A percentile compares a stretch with the other conserved stretches of the same genome.
phyloP scores from a whole-genome alignment of 1,284 basidiomycete species.

The Mixia osmundae region DNA sequence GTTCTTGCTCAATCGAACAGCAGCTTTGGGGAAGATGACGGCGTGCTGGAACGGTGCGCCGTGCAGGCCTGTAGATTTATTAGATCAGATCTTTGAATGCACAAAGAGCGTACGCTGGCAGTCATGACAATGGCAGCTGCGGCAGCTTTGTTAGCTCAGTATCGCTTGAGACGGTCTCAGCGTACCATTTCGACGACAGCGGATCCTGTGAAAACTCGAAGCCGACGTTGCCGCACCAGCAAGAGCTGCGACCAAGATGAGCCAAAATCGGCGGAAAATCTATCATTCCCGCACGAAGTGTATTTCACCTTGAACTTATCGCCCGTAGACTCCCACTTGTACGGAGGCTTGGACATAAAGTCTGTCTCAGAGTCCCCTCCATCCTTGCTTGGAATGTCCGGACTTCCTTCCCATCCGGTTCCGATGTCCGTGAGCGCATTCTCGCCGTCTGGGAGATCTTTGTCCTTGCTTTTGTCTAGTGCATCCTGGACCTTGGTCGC shows the following conservation, averaged over 20 bases:
- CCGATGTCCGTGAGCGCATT: too few relatives aligned
- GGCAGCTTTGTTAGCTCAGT: not conserved
- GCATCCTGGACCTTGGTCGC: not conserved
- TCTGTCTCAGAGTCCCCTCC: slow-evolving; percentile 9
- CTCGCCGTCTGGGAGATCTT: too few relatives aligned
- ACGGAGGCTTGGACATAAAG: slow-evolving; percentile 9
- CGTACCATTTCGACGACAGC: slow-evolving; percentile 7
- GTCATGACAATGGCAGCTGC: not conserved
- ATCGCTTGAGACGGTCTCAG: not conserved
- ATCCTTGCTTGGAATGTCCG: slow-evolving; percentile 7
- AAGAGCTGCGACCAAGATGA: slow-evolving; percentile 1
- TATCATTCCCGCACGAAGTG: slow-evolving; percentile 1
- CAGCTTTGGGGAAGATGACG: slow-evolving; percentile 8
- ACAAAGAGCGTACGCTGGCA: not conserved
- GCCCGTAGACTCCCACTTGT: slow-evolving; percentile 6
- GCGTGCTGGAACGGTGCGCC: slow-evolving; percentile 10
- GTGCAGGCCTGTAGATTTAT: slow-evolving; percentile 2
- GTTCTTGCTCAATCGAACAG: slow-evolving; percentile 8
- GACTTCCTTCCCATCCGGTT: slow-evolving; percentile 9
- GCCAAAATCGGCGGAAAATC: not conserved
- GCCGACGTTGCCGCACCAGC: slow-evolving; percentile 6
- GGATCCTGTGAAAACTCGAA: slow-evolving; percentile 7
- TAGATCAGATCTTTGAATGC: not conserved
- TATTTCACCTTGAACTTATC: slow-evolving; percentile 7
- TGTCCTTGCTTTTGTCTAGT: not conserved